These are phyloP conservation scores for Aspergillus oerlinghausenensis DNA, from an alignment of 2,329 filamentous ascomycete genomes.

Conservation along the genomic window DNA sequence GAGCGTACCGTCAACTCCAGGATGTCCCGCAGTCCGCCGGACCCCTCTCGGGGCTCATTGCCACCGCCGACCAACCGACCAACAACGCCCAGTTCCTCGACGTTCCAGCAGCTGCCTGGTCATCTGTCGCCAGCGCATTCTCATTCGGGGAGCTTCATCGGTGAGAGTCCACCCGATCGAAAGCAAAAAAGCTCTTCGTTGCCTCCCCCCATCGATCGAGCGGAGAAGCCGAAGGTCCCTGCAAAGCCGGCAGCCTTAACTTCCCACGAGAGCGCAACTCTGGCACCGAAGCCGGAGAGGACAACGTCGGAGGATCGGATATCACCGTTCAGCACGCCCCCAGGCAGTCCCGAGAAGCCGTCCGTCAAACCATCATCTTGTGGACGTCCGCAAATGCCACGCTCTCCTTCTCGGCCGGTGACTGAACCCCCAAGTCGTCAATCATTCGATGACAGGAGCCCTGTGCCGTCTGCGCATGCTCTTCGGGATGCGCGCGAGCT, in stretches of 20 bases:
- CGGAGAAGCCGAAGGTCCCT: constrained; percentile 68
- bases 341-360: constrained; percentile 63
- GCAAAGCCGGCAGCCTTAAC: constrained; percentile 39
- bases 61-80: constrained; percentile 26
- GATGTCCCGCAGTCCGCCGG: constrained; percentile 21
- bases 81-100: constrained; percentile 28
- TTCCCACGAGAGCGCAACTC: constrained; percentile 25
- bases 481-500: constrained; percentile 27
- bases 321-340: constrained; percentile 85
- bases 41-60: constrained; percentile 21
- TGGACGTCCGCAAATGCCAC: constrained; percentile 12
- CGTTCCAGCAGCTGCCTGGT: constrained; percentile 13
- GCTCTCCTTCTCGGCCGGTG: constrained; percentile 15
- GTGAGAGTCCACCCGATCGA: constrained; percentile 22
- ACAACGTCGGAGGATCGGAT: constrained; percentile 43
- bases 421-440: constrained; percentile 24
- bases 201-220: constrained; percentile 74
- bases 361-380: constrained; percentile 32
- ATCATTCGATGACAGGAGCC: constrained; percentile 26
- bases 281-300: constrained; percentile 24
- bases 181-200: constrained; percentile 40
- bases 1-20: constrained; percentile 54
- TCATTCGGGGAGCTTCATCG: constrained; percentile 8
- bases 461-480: constrained; percentile 11
- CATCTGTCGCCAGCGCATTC: constrained; percentile 19